Evolutionary conservation across 2,329 filamentous ascomycete genomes (phyloP).

Genomic region (Cladosporium sp.): DNA sequence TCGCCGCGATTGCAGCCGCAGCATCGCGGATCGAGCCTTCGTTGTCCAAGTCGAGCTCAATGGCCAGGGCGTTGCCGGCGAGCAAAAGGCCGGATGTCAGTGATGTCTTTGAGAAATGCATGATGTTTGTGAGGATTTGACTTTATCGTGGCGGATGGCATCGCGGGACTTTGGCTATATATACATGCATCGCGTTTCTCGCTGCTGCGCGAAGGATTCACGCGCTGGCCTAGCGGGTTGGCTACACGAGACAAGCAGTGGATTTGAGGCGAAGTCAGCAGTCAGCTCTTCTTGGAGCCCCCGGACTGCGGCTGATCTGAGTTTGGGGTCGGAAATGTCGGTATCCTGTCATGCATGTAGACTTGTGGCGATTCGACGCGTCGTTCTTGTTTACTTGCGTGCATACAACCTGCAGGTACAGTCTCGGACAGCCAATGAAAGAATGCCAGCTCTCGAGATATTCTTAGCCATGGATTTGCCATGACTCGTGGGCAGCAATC

Average conservation of each 20-base stretch:
- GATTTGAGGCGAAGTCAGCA: not conserved
- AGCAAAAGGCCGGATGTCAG: conserved; percentile 8
- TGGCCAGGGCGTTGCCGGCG: conserved; percentile 19
- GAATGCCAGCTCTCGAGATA: not conserved
- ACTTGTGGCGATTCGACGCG: too few relatives aligned
- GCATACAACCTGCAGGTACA: not conserved
- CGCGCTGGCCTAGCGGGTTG: not conserved
- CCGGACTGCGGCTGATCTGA: not conserved
- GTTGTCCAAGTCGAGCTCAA: conserved; percentile 27
- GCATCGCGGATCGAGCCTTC: conserved; percentile 18
- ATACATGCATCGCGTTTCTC: not conserved
- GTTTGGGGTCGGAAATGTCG: not conserved
- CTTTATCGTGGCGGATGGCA: not conserved
- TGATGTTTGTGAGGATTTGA: not conserved
- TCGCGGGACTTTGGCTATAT: not conserved
- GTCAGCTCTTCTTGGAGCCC: not conserved
- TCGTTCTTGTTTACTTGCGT: too few relatives aligned
- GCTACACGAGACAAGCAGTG: not conserved
- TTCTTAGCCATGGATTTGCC: not conserved
- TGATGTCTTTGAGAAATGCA: not conserved
- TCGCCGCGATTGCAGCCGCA: conserved; percentile 18
- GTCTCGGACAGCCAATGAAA: not conserved
- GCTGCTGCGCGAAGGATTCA: conserved; percentile 8
- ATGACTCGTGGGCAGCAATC: not conserved
- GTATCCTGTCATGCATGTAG: too few relatives aligned